Evolutionary conservation across 2,329 filamentous ascomycete genomes (phyloP).

Genomic region (Colletotrichum tofieldiae): DNA sequence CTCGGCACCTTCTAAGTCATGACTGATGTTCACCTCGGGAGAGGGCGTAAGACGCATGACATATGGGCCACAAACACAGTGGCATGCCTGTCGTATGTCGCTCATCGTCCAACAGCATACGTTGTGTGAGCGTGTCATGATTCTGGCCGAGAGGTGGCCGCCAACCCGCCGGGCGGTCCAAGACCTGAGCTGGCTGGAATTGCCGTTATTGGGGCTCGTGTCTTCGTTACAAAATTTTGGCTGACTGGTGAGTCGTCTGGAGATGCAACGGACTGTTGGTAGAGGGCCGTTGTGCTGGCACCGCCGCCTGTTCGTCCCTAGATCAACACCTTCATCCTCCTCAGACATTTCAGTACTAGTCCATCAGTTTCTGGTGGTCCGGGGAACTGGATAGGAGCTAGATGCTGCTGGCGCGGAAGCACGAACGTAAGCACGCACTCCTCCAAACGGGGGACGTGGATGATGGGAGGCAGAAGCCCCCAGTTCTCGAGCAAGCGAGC

Average conservation of each 20-base stretch:
- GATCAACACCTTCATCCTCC: not conserved
- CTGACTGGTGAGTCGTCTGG: not conserved
- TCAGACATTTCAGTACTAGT: not conserved
- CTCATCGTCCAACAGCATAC: not conserved
- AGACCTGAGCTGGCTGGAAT: not conserved
- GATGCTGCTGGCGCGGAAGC: not conserved
- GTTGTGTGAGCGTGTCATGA: not conserved
- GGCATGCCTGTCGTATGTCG: not conserved
- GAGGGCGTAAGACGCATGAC: not conserved
- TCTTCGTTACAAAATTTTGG: not conserved
- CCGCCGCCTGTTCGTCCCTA: not conserved
- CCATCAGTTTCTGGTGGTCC: not conserved
- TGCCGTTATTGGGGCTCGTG: not conserved
- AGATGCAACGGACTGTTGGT: not conserved
- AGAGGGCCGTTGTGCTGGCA: slow-evolving; percentile 7
- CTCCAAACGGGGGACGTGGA: not conserved
- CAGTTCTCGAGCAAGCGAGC: not conserved
- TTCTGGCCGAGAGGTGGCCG: not conserved
- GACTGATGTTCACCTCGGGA: not conserved
- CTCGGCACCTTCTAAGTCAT: not conserved
- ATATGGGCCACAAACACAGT: not conserved
- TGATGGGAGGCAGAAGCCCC: not conserved
- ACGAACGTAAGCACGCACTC: not conserved
- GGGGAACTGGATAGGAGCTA: not conserved
- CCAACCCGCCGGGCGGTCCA: not conserved